Percentiles rank a stretch among this genome's conserved stretches.
These are phyloP conservation scores for Sarocladium oryzae DNA, from an alignment of 2,329 filamentous ascomycete species.

Conservation along the genomic window DNA sequence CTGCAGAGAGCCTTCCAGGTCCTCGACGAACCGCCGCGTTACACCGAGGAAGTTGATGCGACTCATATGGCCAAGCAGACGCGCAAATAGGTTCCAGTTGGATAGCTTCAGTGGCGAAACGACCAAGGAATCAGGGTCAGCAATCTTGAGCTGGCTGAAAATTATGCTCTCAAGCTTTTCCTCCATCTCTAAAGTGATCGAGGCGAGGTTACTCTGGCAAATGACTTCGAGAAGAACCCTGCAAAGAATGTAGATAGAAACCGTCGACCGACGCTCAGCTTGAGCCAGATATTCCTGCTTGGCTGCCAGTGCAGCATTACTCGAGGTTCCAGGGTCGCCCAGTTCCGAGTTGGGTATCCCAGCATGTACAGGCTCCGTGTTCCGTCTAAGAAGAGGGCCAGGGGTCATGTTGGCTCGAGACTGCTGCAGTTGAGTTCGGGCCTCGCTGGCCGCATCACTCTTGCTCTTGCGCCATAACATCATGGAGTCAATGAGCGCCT, in stretches of 20 bases:
- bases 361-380: constrained; percentile 63
- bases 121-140: constrained; percentile 73
- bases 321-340: constrained; percentile 24
- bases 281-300: constrained; percentile 69
- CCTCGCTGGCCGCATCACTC: constrained; percentile 76
- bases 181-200: constrained; percentile 85
- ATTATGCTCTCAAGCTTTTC: constrained; percentile 93
- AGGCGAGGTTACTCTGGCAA: constrained; percentile 74
- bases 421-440: constrained; percentile 52
- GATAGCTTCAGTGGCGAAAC: constrained; percentile 78
- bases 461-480: constrained; percentile 98
- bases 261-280: constrained; percentile 82
- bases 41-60: constrained; percentile 84
- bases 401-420: constrained; percentile 34
- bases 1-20: constrained; percentile 71
- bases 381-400: constrained; percentile 57
- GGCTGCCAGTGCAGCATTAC: constrained; percentile 34
- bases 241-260: constrained; percentile 94
- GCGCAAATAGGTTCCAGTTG: constrained; percentile 92
- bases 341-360: constrained; percentile 18
- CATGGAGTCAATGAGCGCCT: constrained; percentile 90
- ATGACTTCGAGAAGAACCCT: constrained; percentile 92
- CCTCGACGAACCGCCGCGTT: constrained; percentile 70
- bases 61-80: constrained; percentile 94
- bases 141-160: constrained; percentile 87